Conservation (phyloP, 148 eudicot species). For the Camellia lanceoleosa region DNA sequence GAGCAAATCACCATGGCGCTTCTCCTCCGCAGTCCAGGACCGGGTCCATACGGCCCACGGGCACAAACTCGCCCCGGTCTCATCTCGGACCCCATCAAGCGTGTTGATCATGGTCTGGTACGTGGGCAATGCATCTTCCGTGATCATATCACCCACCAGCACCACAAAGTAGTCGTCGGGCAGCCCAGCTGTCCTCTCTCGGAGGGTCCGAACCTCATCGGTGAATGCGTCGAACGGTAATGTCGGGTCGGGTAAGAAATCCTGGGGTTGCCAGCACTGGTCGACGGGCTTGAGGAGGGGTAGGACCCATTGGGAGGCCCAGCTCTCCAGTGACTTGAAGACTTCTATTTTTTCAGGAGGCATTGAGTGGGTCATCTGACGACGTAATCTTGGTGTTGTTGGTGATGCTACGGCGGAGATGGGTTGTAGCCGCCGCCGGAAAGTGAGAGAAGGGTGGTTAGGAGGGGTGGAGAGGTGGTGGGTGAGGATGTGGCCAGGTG, state of each 20-base stretch:
- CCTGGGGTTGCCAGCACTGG: conserved; percentile 36
- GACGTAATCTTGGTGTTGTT: neutral
- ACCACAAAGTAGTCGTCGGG: conserved; percentile 45
- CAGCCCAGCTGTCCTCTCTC: conserved; percentile 20
- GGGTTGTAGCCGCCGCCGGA: neutral
- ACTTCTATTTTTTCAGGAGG: conserved; percentile 27
- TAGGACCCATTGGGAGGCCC: conserved; percentile 21
- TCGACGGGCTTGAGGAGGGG: conserved; percentile 37
- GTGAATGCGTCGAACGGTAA: conserved; percentile 20
- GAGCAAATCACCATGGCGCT: conserved; percentile 39
- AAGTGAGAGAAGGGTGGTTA: neutral
- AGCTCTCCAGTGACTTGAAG: conserved; percentile 28
- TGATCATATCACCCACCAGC: conserved; percentile 42
- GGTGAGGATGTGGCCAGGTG: neutral
- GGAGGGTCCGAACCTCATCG: conserved; percentile 20
- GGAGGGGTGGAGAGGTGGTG: neutral
- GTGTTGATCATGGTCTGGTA: conserved; percentile 36
- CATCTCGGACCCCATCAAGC: conserved; percentile 29
- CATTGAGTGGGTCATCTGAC: conserved; percentile 24
- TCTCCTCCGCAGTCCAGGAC: conserved; percentile 44
- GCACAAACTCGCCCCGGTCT: conserved; percentile 24
- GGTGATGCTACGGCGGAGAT: conserved; percentile 12
- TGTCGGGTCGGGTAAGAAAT: conserved; percentile 30
- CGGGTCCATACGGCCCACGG: conserved; percentile 43
- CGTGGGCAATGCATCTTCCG: conserved; percentile 43